Base-by-base conservation (phyloP, 805 yeast genomes). In the Saccharomycopsis sp. region DNA sequence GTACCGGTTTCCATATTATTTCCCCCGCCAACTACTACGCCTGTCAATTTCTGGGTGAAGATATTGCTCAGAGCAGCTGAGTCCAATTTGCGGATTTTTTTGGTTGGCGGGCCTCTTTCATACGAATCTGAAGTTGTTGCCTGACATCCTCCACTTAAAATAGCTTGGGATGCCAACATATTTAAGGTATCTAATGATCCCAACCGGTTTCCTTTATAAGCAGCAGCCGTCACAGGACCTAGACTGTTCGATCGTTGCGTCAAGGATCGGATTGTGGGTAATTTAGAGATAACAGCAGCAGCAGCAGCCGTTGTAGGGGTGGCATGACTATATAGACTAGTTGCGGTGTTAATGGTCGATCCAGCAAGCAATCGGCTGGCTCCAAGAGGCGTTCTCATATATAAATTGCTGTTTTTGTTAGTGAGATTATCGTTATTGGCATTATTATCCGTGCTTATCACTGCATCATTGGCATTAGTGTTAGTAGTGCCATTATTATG, bases 121-220 rank as follows among this genome's bases (percentile, higher is more conserved):
- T 60, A 60, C 5, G 63, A 57, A 15, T 54, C 34, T 14, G 54
- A 38, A n/a, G 57, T 29, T 22, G 63, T 52, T 41, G 56, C 54
- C 41, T 29, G 38, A 12, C 38, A 17, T 17, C 22, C 49, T 7
- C 49, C 49, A 12, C 22, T 44, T 7, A 59, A 24, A 14, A 59
- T 19, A 15, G 64, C 64, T 49, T 59, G 62, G 5, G 61, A 57
- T 19, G 64, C 64, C 12, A 62, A 49, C 64, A 62, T 62, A 24
- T 59, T 60, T 17, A 62, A 52, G 2, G 64, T 59, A 47, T 62
- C 62, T 23, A 41, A 59, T 1, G 53, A 49, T 22, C 55, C 60
- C 15, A 51, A n/a, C 34, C 34, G 47, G 19, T 29, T 34, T 22
- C 55, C 23, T 8, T 25, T 17, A 15, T 47, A 44, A 17, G 47